Conservation (phyloP, 2,329 filamentous ascomycete genomes). For the Fusarium caatingaense region DNA sequence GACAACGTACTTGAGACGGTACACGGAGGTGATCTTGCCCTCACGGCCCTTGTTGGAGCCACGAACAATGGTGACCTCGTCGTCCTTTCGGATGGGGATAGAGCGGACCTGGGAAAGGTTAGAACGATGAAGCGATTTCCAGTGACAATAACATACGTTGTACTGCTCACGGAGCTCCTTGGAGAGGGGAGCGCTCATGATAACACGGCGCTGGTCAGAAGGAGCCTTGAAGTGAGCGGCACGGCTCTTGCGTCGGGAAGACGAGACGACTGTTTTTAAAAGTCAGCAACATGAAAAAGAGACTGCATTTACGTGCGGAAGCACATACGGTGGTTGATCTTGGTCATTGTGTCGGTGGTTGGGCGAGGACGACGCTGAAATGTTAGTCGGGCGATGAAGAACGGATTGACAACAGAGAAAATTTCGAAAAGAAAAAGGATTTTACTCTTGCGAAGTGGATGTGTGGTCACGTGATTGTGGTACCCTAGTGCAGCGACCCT, state of each 20-base stretch:
- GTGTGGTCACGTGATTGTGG: constrained; percentile 49
- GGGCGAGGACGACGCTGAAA: constrained; percentile 43
- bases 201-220: constrained; percentile 91
- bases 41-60: constrained; percentile 97
- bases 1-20: constrained; percentile 97
- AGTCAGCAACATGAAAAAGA: background rate
- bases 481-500: no score
- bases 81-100: constrained; percentile 97
- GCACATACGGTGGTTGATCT: constrained; percentile 71
- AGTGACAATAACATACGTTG: constrained; percentile 73
- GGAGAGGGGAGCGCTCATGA: constrained; percentile 95
- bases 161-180: constrained; percentile 99
- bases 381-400: constrained; percentile 47
- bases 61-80: constrained; percentile 92
- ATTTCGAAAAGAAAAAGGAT: constrained; percentile 31
- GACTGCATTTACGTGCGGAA: background rate
- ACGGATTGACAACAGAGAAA: constrained; percentile 36
- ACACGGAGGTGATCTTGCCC: constrained; percentile 97
- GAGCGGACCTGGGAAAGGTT: constrained; percentile 77
- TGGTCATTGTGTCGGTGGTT: constrained; percentile 70
- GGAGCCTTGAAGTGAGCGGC: constrained; percentile 98
- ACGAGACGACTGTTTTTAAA: constrained; percentile 65
- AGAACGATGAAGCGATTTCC: background rate
- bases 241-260: constrained; percentile 97
- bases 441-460: constrained; percentile 39